These are phyloP conservation scores for Lactarius sp. DNA, from an alignment of 768 basidiomycete species.

Conservation along the genomic window DNA sequence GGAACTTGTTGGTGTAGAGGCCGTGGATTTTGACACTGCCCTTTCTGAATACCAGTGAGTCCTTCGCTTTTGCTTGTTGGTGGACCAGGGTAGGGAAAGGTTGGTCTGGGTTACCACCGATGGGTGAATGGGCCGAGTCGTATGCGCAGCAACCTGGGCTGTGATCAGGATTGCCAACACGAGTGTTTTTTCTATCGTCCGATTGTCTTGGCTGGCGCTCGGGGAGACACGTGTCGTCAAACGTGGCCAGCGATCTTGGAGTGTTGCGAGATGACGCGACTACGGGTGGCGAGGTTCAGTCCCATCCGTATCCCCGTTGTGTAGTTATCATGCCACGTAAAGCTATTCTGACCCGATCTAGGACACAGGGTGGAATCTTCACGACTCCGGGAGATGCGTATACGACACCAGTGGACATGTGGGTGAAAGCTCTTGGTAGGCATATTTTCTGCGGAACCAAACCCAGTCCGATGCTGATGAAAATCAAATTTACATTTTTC, in stretches of 20 bases:
- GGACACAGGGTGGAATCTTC: slow-evolving; percentile 83
- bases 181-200: slow-evolving; percentile 1
- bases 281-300: neutral
- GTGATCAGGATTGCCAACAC: neutral
- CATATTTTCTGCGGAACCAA: slow-evolving; percentile 29
- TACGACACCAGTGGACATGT: slow-evolving; percentile 87
- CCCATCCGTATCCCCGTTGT: neutral
- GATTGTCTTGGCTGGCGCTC: slow-evolving; percentile 3
- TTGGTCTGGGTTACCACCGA: neutral
- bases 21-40: slow-evolving; percentile 79
- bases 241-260: slow-evolving; percentile 9
- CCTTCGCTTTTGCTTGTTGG: neutral
- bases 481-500: slow-evolving; percentile 52
- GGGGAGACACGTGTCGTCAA: slow-evolving; percentile 3
- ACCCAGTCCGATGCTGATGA: slow-evolving; percentile 34
- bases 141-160: neutral
- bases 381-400: slow-evolving; percentile 83
- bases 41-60: slow-evolving; percentile 78
- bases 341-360: slow-evolving; percentile 32
- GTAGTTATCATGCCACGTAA: neutral
- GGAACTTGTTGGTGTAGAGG: slow-evolving; percentile 77
- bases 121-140: neutral
- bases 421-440: slow-evolving; percentile 82
- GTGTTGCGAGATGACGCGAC: neutral
- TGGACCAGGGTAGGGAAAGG: neutral